Base-by-base conservation (phyloP, 768 basidiomycete species). In the Tylopilus cervinicoccineus region DNA sequence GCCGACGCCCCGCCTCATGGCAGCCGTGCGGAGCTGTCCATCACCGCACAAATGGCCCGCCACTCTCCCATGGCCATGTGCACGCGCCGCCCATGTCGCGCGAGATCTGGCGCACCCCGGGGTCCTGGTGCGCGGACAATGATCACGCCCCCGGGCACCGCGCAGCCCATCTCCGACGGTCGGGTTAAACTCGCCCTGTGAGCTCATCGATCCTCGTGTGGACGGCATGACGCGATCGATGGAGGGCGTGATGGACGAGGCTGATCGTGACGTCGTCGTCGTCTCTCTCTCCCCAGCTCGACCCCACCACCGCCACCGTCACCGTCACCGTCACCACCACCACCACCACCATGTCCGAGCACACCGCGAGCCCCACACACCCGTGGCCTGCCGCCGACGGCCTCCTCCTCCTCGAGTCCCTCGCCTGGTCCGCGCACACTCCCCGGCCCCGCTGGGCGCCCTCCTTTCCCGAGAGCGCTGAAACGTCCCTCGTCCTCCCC, bases 401-500 rank as follows among this genome's bases (percentile, higher is more conserved):
- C n/a, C n/a, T n/a, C 9, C 3, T 1, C 17, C 33, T 8, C 33
- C 6, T 17, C 33, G 32, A 17, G 23, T 39, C 1, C 10, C 14
- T 23, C 55, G 33, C 9, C 6, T 38, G 5, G 10, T 27, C 2
- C 24, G 45, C 28, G 19, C 32, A 12, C 50, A 29, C 4, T n/a
- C 42, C 26, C 7, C 33, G 17, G 3, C 60, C 63, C 0, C 22
- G 13, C 16, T 65, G 63, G 65, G 52, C 52, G 3, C 50, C 53
- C 5, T 5, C 20, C 12, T 65, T 45, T 13, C 10, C 54, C 6
- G 19, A 37, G 4, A 26, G 60, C 19, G 61, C 63, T 4, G 48
- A 63, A 14, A 51, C 62, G 4, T 50, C 54, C 1, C 66, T 73
- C 19, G 37, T 58, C 0, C 60, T 74, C 31, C 65, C 67, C 26